Evolutionary conservation across 2,329 filamentous ascomycete species (phyloP).

Genomic region (Scedosporium dehoogii): DNA sequence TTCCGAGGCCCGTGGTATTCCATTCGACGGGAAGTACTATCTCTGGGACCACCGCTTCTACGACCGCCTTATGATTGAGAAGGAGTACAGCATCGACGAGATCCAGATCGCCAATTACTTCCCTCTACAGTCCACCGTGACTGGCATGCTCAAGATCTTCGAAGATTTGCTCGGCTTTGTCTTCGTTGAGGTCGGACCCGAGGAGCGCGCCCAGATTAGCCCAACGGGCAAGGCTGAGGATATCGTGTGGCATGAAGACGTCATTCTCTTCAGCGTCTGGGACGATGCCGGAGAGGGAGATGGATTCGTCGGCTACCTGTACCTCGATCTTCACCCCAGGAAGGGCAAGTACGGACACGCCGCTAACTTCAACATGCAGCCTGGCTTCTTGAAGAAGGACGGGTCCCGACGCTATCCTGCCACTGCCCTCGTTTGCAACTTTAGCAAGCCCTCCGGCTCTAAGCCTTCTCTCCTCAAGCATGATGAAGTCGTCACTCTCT

Average conservation of each 20-base stretch:
- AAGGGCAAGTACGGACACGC: slow-evolving; percentile 79
- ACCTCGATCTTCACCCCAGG: slow-evolving; percentile 71
- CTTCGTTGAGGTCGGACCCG: slow-evolving; percentile 61
- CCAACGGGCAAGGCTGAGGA: slow-evolving; percentile 59
- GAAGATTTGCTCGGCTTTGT: slow-evolving; percentile 72
- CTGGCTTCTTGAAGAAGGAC: slow-evolving; percentile 56
- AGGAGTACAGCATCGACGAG: slow-evolving; percentile 72
- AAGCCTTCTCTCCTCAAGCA: slow-evolving; percentile 76
- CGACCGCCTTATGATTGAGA: slow-evolving; percentile 69
- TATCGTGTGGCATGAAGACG: slow-evolving; percentile 73
- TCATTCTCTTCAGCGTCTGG: slow-evolving; percentile 77
- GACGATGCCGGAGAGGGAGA: slow-evolving; percentile 61
- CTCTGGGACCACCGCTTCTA: slow-evolving; percentile 79
- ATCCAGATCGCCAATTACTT: slow-evolving; percentile 77
- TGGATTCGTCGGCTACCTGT: slow-evolving; percentile 71
- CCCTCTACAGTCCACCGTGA: slow-evolving; percentile 62
- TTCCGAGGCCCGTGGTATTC: slow-evolving; percentile 45
- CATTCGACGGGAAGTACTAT: slow-evolving; percentile 62
- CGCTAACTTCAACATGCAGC: slow-evolving; percentile 74
- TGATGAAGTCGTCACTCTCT: slow-evolving; percentile 71
- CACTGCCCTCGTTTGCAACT: slow-evolving; percentile 77
- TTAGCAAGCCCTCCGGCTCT: slow-evolving; percentile 66
- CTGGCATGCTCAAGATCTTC: slow-evolving; percentile 74
- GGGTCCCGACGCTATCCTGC: slow-evolving; percentile 66
- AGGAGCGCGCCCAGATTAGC: slow-evolving; percentile 55